These are phyloP conservation scores for Diaporthe citri DNA, from an alignment of 2,329 filamentous ascomycete species.

Conservation along the genomic window DNA sequence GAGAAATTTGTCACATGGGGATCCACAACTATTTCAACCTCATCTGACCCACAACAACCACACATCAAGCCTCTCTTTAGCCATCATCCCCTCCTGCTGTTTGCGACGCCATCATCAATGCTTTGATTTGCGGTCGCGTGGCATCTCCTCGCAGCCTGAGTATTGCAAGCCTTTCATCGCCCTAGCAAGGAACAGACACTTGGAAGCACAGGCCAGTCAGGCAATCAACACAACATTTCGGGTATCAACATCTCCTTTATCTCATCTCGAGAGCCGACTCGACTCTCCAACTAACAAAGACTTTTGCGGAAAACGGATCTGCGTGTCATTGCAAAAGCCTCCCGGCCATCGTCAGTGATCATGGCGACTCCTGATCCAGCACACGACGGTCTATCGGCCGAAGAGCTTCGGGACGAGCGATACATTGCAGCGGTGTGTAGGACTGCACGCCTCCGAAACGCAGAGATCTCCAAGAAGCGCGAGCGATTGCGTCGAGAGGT, in stretches of 20 bases:
- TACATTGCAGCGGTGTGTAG: slow-evolving; percentile 1
- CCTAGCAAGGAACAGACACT: not conserved
- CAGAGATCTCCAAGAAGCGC: slow-evolving; percentile 3
- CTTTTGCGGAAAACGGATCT: not conserved
- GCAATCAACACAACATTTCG: slow-evolving; percentile 5
- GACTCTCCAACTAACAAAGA: not conserved
- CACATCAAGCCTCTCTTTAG: not conserved
- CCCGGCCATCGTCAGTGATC: not conserved
- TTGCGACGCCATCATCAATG: not conserved
- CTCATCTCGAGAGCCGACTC: not conserved
- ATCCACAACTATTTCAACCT: slow-evolving; percentile 32
- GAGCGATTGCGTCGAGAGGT: not conserved
- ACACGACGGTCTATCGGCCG: not conserved
- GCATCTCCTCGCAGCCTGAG: not conserved
- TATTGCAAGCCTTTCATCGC: not conserved
- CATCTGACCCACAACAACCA: slow-evolving; percentile 19
- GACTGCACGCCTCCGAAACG: not conserved
- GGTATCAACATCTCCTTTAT: not conserved
- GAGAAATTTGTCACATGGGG: slow-evolving; percentile 35
- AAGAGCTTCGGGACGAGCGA: not conserved
- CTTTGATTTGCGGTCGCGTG: not conserved
- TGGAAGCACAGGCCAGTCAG: not conserved
- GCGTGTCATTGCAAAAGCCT: not conserved
- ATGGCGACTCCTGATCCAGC: slow-evolving; percentile 1
- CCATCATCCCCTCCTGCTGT: not conserved